Evolutionary conservation across 805 yeast genomes (phyloP), one percentile per base, ranked within the genome.

Genomic region (Lipomyces anomalus): DNA sequence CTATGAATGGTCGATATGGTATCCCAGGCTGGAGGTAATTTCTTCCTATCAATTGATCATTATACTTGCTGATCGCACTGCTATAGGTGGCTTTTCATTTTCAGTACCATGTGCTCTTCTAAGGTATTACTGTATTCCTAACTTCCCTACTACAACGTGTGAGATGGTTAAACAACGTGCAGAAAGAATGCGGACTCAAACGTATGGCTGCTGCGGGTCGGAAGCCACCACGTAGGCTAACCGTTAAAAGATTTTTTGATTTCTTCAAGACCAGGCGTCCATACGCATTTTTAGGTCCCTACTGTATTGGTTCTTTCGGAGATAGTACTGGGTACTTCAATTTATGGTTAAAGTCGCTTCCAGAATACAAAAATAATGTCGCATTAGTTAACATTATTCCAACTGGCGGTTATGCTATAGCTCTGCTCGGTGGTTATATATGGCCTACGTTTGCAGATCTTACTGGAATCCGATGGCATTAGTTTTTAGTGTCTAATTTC

Each of bases 81-180:
- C n/a, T n/a, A n/a, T n/a, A n/a, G n/a, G 61, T 80, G 85, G 86
- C 72, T 78, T 63, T 78, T 77, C 55, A 69, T 80, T 72, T 40
- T 61, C 67, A 2, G 49, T 68, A 7, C 67, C 65, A 3, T 61
- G 67, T 18, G 74, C 72, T 0, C 18, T 67, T 2, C 28, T 58
- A 2, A 73, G 73, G 33, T 58, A 29, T 30, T 51, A 38, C 32
- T 42, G 40, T 18, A 18, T 50, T n/a, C 44, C 53, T 18, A 50
- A 48, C 24, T 47, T 50, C 36, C 53, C 55, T 11, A 38, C 39
- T 17, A 50, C 40, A 9, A 50, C 47, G 11, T 42, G 43, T 22
- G 46, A 22, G 48, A 11, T 52, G 48, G 46, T 37, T 52, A 18
- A 39, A 22, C 20, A 30, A 18, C 11, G 29, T 40, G 17, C 46